Evolutionary conservation across 2,329 filamentous ascomycete genomes (phyloP).

Genomic region (Xylariales sp.): DNA sequence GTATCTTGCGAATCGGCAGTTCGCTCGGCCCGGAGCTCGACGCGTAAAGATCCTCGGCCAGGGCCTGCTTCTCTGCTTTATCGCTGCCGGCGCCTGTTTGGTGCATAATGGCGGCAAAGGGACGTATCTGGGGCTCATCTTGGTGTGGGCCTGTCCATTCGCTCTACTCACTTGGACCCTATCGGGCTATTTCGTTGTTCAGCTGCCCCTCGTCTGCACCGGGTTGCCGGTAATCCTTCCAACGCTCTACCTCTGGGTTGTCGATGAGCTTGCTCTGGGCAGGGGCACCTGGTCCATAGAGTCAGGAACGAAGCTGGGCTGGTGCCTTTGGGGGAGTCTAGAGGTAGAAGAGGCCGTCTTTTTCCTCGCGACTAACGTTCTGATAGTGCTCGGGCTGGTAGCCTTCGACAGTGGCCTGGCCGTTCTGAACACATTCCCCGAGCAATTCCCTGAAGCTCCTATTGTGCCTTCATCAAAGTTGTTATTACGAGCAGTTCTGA

Average conservation of each 20-base stretch:
- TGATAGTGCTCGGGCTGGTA: constrained; percentile 66
- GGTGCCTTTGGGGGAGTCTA: constrained; percentile 58
- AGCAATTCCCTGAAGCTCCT: constrained; percentile 47
- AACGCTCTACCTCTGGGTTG: constrained; percentile 67
- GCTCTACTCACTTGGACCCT: constrained; percentile 59
- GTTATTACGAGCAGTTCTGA: constrained; percentile 47
- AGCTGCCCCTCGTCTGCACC: constrained; percentile 54
- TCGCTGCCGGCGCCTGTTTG: constrained; percentile 39
- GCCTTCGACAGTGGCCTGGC: constrained; percentile 68
- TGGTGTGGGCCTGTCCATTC: constrained; percentile 66
- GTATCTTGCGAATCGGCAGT: constrained; percentile 29
- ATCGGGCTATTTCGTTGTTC: constrained; percentile 59
- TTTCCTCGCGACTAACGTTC: constrained; percentile 64
- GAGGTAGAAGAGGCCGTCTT: constrained; percentile 73
- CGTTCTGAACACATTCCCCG: constrained; percentile 59
- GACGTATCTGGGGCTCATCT: constrained; percentile 66
- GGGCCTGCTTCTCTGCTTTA: constrained; percentile 35
- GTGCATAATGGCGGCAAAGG: constrained; percentile 41
- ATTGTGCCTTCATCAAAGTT: constrained; percentile 41
- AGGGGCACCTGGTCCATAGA: constrained; percentile 71
- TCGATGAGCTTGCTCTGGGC: constrained; percentile 64
- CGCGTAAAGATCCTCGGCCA: constrained; percentile 42
- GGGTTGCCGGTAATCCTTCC: constrained; percentile 56
- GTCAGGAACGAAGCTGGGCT: constrained; percentile 60
- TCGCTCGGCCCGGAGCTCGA: constrained; percentile 17